Base-by-base conservation (phyloP, 495 filamentous ascomycete species). In the Geopyxis carbonaria region DNA sequence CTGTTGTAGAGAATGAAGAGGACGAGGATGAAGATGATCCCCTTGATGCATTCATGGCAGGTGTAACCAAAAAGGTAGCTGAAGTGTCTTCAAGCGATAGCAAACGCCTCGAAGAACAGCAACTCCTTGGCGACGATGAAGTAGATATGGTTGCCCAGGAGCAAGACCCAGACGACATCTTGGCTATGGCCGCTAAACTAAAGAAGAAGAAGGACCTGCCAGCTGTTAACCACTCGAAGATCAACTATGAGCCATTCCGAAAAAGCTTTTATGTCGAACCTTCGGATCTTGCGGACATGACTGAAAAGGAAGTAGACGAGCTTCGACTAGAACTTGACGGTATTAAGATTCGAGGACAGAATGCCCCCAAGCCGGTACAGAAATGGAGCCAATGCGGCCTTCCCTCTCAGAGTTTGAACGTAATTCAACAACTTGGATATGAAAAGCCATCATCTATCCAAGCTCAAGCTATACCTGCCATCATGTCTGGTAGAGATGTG, bases 171-270 rank as follows among this genome's bases (percentile, higher is more conserved):
- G 78, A 91, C 38, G 76, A 87, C 51, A 80, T 93, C 47, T 68
- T 93, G 18, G 78, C 82, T 25, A 78, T 91, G 61, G 76, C 83
- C 11, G 80, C 69, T 31, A 94, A 92, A 55, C 58, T 65, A 42
- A 81, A 80, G 55, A 97, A 93, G 67, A 95, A 93, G 66, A 93
- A 93, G 57, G 89, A 99, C 45, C 75, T 95, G 9, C 86, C 87
- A 5, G 66, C 64, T 0, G 68, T 93, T 25, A 73, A 95, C 57
- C 91, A 94, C 59, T 61, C 65, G 28, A 94, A 93, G 57, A 57
- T 85, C 38, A 72, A 83, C 23, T 78, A 95, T 48, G 75, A 84
- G 44, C 71, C 76, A 5, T 89, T 95, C 58, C 67, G 87, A 31
- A 93, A 87, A 64, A 76, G 77, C 56, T 95, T 99, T 61, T 95